Evolutionary conservation across 1,139 yeast genomes (phyloP).

Genomic region (Debaryomycetaceae sp.): DNA sequence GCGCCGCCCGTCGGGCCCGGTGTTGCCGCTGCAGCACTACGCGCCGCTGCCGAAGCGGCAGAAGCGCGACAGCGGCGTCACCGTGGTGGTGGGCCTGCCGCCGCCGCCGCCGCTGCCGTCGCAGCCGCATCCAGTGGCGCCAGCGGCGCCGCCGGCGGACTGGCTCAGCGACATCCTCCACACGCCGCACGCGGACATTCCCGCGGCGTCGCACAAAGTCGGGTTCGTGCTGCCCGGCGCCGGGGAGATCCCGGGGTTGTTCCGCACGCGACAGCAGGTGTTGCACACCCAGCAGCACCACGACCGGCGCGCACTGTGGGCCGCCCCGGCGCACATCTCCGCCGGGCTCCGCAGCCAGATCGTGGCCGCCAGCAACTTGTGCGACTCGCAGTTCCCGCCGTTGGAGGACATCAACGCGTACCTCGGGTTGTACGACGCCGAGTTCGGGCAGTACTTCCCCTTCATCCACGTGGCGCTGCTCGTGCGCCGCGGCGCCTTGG

Average conservation of each 20-base stretch:
- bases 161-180: constrained; percentile 68
- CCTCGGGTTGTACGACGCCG: constrained; percentile 63
- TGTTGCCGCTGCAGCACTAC: no score
- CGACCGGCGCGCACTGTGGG: constrained; percentile 10
- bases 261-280: constrained; percentile 59
- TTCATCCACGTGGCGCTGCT: constrained; percentile 60
- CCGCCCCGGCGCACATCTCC: constrained; percentile 26
- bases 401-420: constrained; percentile 71
- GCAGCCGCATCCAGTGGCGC: neutral
- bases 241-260: constrained; percentile 45
- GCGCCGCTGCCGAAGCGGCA: no score
- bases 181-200: constrained; percentile 53
- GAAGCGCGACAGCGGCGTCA: no score
- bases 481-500: constrained; percentile 31
- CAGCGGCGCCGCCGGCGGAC: constrained; percentile 29
- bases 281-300: constrained; percentile 36
- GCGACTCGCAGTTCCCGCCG: constrained; percentile 61
- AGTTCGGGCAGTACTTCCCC: constrained; percentile 77
- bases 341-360: constrained; percentile 53
- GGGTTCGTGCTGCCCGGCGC: constrained; percentile 39
- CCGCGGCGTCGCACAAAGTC: constrained; percentile 48
- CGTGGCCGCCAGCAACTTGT: constrained; percentile 46
- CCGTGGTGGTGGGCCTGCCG: neutral
- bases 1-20: no score
- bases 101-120: constrained; percentile 1